Percentiles rank a stretch among this genome's conserved stretches.
Conservation (phyloP, 768 basidiomycete genomes). For the Boletus rubropictus region DNA sequence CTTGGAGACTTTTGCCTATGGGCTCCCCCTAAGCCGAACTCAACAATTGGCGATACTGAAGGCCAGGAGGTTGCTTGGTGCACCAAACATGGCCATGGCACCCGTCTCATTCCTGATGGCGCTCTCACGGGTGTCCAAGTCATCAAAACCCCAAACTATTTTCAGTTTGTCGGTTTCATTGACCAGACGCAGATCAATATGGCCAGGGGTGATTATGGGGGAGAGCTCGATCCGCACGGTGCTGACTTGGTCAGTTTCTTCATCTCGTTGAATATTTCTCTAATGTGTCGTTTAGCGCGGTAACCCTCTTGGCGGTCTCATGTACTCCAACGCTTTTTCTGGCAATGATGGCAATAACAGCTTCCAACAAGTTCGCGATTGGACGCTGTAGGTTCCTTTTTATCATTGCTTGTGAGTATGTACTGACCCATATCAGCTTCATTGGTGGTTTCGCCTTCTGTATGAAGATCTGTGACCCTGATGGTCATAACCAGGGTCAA, state of each 20-base stretch:
- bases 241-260: conserved; percentile 48
- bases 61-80: conserved; percentile 73
- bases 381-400: conserved; percentile 53
- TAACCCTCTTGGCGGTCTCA: conserved; percentile 71
- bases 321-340: conserved; percentile 63
- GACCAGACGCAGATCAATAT: conserved; percentile 61
- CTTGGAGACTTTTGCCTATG: conserved; percentile 63
- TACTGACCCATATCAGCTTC: conserved; percentile 42
- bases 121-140: conserved; percentile 61
- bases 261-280: conserved; percentile 12
- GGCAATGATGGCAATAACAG: conserved; percentile 34
- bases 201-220: conserved; percentile 51
- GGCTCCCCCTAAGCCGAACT: conserved; percentile 48
- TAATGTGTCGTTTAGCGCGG: conserved; percentile 47
- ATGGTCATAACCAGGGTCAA: conserved; percentile 40
- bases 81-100: conserved; percentile 63
- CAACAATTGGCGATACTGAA: conserved; percentile 60
- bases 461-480: conserved; percentile 66
- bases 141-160: conserved; percentile 52
- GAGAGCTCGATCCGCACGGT: conserved; percentile 74
- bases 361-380: conserved; percentile 55
- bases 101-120: conserved; percentile 66
- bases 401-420: background rate
- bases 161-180: conserved; percentile 60
- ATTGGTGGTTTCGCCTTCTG: conserved; percentile 64